phyloP scores from a whole-genome alignment of 2,329 filamentous ascomycete species.

The Alternaria tenuissima region DNA sequence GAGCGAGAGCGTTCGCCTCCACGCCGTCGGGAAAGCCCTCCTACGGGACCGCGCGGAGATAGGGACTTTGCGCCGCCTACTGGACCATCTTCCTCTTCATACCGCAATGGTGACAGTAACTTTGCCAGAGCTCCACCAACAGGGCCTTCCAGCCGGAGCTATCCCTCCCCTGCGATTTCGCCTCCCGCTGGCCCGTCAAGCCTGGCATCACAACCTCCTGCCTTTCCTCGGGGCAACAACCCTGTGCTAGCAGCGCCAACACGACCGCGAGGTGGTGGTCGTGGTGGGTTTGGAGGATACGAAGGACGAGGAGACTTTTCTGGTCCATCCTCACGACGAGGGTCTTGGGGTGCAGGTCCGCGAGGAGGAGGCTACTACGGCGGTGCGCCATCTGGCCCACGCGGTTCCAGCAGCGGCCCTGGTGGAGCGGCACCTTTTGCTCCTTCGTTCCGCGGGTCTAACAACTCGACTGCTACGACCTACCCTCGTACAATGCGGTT shows the following conservation, averaged over 20 bases:
- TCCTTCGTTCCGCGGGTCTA: slow-evolving; percentile 53
- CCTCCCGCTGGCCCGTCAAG: slow-evolving; percentile 51
- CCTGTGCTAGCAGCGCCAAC: slow-evolving; percentile 52
- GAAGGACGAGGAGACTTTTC: slow-evolving; percentile 49
- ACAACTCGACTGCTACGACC: slow-evolving; percentile 54
- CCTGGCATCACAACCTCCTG: slow-evolving; percentile 43
- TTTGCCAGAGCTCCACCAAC: slow-evolving; percentile 51
- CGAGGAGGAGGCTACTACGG: slow-evolving; percentile 42
- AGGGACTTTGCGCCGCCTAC: slow-evolving; percentile 50
- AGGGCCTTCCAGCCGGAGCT: slow-evolving; percentile 48
- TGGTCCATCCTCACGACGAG: slow-evolving; percentile 44
- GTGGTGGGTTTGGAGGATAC: slow-evolving; percentile 51
- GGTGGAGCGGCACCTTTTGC: slow-evolving; percentile 41
- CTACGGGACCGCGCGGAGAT: slow-evolving; percentile 47
- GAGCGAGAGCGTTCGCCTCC: slow-evolving; percentile 39
- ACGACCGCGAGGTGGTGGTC: slow-evolving; percentile 51
- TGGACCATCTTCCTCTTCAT: slow-evolving; percentile 43
- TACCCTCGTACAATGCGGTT: slow-evolving; percentile 59
- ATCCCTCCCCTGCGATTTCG: slow-evolving; percentile 50
- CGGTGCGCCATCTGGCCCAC: slow-evolving; percentile 47
- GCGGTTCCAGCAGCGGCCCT: slow-evolving; percentile 37
- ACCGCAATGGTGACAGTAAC: slow-evolving; percentile 48
- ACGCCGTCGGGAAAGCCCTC: slow-evolving; percentile 50
- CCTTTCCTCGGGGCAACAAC: slow-evolving; percentile 46
- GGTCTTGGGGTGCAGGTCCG: slow-evolving; percentile 45